Evolutionary conservation across 2,329 filamentous ascomycete species (phyloP), one percentile per base, ranked within the genome.

Genomic region (Clonostachys chloroleuca): DNA sequence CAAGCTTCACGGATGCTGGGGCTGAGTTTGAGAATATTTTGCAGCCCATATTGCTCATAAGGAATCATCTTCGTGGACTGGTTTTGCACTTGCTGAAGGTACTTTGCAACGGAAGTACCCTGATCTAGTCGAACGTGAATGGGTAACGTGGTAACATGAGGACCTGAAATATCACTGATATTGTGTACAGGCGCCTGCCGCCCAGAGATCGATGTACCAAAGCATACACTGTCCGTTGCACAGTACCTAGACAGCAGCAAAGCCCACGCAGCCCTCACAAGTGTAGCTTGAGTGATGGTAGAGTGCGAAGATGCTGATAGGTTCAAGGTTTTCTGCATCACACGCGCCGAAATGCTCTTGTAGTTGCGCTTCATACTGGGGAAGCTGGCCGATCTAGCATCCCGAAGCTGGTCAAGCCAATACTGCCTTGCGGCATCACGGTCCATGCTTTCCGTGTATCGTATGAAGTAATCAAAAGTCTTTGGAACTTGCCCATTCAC

Each of bases 391-490:
- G 33, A 17, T 33, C 33, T 42, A 12, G 39, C 39, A 13, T 40
- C 45, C 12, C 9, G 20, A 24, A 47, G 45, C 39, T 47, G 33
- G n/a, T 47, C 30, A 30, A 20, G 18, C 45, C 45, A 47, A 17
- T 34, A 47, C 14, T 42, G n/a, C 8, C 10, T 18, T 12, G 33
- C 33, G 9, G 13, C 45, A 6, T 47, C 45, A 9, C 20, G 24
- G 30, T 54, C 45, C 18, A 61, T 57, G 36, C 68, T 60, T 49
- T 64, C 59, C 10, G 73, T 60, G 48, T 70, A 69, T 40, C 62
- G 62, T 49, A 73, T 69, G 48, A 72, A 73, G 42, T 64, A 56
- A 44, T 64, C 68, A 54, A 72, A 72, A 6, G 43, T 33, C 43
- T 35, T n/a, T 12, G 37, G 43, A n/a, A 16, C 16, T 13, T 20